These are phyloP conservation scores for Xerocomus potaroensis DNA, from an alignment of 768 basidiomycete species.

Conservation along the genomic window DNA sequence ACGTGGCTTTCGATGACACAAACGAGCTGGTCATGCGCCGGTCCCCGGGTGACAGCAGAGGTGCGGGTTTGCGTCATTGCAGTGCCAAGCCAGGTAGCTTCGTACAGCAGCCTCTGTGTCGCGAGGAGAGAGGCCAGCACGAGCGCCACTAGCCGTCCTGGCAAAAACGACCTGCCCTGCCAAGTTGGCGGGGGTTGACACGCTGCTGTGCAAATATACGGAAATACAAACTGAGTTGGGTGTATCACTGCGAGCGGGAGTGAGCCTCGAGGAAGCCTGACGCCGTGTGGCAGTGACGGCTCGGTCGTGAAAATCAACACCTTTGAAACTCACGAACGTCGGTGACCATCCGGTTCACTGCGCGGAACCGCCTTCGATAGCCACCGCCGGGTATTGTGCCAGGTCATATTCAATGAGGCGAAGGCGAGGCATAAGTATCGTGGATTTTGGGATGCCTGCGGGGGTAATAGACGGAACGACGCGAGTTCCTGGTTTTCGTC, in stretches of 20 bases:
- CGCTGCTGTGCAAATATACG: background rate
- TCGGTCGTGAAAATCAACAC: background rate
- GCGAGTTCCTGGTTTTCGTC: background rate
- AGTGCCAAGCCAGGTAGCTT: conserved; percentile 14
- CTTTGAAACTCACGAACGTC: conserved; percentile 5
- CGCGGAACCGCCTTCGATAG: conserved; percentile 10
- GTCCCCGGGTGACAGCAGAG: conserved; percentile 13
- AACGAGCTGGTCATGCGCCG: conserved; percentile 6
- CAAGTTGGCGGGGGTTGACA: conserved; percentile 4
- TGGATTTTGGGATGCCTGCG: conserved; percentile 1
- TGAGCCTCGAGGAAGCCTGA: conserved; percentile 28
- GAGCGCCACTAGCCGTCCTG: background rate
- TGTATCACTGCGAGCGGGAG: background rate
- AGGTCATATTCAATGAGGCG: conserved; percentile 17
- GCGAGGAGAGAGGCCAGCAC: too few species aligned
- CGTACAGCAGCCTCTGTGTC: conserved; percentile 12
- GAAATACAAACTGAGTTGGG: background rate
- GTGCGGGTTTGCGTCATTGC: conserved; percentile 17
- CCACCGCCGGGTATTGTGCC: conserved; percentile 3
- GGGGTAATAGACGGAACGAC: background rate
- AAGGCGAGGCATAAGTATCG: conserved; percentile 18
- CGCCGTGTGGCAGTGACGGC: conserved; percentile 21
- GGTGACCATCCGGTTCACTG: conserved; percentile 5
- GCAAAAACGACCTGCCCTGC: conserved; percentile 1
- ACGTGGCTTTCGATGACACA: conserved; percentile 20